These are phyloP conservation scores for Warburgia ugandensis DNA, from an alignment of 164 flowering plant species.

Conservation along the genomic window DNA sequence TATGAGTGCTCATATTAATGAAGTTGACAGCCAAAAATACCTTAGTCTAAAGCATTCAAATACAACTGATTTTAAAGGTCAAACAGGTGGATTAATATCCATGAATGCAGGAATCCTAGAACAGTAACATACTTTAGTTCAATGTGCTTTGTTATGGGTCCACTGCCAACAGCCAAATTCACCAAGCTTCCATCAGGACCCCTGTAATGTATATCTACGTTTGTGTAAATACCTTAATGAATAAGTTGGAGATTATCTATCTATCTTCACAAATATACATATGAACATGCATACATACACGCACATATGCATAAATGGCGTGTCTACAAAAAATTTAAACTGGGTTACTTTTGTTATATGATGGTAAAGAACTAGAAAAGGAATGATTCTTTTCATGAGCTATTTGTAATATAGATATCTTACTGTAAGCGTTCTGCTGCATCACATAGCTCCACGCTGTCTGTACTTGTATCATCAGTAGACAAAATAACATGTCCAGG, in stretches of 20 bases:
- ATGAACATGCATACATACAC: no score
- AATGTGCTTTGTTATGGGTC: constrained; percentile 50
- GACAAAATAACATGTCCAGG: constrained; percentile 79
- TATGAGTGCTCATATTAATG: not conserved
- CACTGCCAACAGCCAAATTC: constrained; percentile 59
- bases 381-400: no score
- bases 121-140: constrained; percentile 50
- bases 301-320: no score
- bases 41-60: not conserved
- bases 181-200: constrained; percentile 90
- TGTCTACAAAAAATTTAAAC: no score
- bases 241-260: not conserved
- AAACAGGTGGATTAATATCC: constrained; percentile 2
- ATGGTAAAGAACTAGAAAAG: no score
- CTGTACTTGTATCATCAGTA: constrained; percentile 68
- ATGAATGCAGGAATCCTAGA: not conserved
- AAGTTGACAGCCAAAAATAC: not conserved
- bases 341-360: no score
- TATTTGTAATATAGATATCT: no score
- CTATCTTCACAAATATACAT: no score
- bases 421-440: constrained; percentile 95
- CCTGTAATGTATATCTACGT: constrained; percentile 41
- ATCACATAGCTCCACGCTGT: constrained; percentile 79
- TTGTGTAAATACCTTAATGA: not conserved
- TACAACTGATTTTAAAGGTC: not conserved